Evolutionary conservation across 148 eudicot species (phyloP).

Genomic region (Chenopodium album): DNA sequence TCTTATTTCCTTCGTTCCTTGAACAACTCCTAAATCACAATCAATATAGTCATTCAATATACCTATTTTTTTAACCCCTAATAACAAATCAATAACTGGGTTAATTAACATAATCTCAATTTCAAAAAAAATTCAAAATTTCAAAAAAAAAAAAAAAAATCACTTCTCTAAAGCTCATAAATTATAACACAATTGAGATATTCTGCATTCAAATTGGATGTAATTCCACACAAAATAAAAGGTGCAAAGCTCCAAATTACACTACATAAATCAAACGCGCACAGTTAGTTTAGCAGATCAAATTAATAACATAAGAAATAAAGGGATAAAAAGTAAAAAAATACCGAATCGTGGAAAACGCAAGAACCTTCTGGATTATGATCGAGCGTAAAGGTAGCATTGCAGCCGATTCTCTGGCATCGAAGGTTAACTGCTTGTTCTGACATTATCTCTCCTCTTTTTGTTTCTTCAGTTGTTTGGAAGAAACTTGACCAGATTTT

Average conservation of each 20-base stretch:
- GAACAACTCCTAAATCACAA: neutral
- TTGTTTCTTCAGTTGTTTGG: neutral
- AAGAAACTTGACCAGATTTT: neutral
- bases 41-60: too few relatives aligned
- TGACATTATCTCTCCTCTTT: slow-evolving; percentile 36
- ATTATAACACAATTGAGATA: too few relatives aligned
- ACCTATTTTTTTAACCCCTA: too few relatives aligned
- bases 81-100: too few relatives aligned
- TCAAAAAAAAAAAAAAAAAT: too few relatives aligned
- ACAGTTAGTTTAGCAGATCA: too few relatives aligned
- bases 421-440: slow-evolving; percentile 43
- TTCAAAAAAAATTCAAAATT: too few relatives aligned
- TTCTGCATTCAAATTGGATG: too few relatives aligned
- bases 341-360: slow-evolving; percentile 60
- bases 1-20: slow-evolving; percentile 1
- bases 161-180: too few relatives aligned
- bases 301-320: neutral
- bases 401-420: slow-evolving; percentile 91
- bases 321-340: neutral
- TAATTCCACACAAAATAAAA: too few relatives aligned
- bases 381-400: slow-evolving; percentile 67
- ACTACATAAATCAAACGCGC: neutral
- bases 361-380: slow-evolving; percentile 78
- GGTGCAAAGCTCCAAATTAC: too few relatives aligned
- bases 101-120: too few relatives aligned